Base-by-base conservation (phyloP, 1,284 basidiomycete species). In the Flammula alnicola region DNA sequence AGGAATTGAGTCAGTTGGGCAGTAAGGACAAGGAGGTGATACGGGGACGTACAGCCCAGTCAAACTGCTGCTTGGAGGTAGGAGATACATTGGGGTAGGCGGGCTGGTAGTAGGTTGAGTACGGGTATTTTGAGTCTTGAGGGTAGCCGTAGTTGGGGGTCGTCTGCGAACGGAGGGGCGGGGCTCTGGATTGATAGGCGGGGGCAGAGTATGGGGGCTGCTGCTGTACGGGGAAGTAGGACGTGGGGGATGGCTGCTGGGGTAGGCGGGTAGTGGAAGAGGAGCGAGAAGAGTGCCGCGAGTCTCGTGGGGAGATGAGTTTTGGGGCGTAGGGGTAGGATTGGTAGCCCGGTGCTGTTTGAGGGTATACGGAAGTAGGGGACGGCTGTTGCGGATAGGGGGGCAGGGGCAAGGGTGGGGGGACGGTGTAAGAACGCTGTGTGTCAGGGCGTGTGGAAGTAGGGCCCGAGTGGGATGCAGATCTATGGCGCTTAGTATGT, bases 281-380 rank as follows among this genome's bases (percentile, higher is more conserved):
- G 1, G 61, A 57, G 29, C 49, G 58, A 12, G 63, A 64, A 17
- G 63, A 63, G 22, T 61, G 59, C 12, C 54, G 57, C 4, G 61
- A 63, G 49, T 63, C 57, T 35, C 61, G 46, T 3, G 62, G 58
- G 9, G 58, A 59, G 8, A 42, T 46, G 31, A 60, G 27, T 36
- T 43, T 58, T 17, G 56, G 49, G 10, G 44, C 39, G 37, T 56
- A 47, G 10, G 47, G 46, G 41, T 48, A 51, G 6, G 51, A 47
- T 4, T 35, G 36, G 26, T 55, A 51, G 20, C 32, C 39, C n/a
- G n/a, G n/a, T 25, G 41, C 40, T 22, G 39, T 29, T 35, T 54
- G 22, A 32, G 53, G 26, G 49, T 31, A 40, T 3, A 19, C 41
- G 36, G 35, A 12, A 10, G 40, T 30, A 40, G 32, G 48, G 14